Percentiles rank a stretch among this genome's conserved stretches.
phyloP scores from a whole-genome alignment of 345 rosid species.

The Lepidium didymum region DNA sequence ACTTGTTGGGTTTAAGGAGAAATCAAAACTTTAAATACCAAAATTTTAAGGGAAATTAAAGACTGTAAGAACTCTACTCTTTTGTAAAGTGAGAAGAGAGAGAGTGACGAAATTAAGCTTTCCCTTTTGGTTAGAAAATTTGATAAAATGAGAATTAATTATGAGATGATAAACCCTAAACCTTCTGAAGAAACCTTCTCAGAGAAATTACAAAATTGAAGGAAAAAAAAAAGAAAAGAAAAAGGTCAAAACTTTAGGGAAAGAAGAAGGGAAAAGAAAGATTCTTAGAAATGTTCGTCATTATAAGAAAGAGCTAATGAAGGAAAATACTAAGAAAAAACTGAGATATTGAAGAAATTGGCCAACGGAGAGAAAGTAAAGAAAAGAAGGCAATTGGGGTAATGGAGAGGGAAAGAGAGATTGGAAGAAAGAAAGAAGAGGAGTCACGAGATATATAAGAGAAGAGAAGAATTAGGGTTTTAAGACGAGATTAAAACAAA shows the following conservation, averaged over 20 bases:
- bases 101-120: slow-evolving; percentile 12
- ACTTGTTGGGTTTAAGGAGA: neutral
- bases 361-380: slow-evolving; percentile 26
- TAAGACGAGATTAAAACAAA: neutral
- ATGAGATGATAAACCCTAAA: slow-evolving; percentile 36
- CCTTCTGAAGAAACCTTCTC: slow-evolving; percentile 20
- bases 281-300: slow-evolving; percentile 12
- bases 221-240: slow-evolving; percentile 20
- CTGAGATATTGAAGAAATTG: slow-evolving; percentile 1
- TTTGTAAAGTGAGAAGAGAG: neutral
- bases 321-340: neutral
- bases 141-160: neutral
- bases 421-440: slow-evolving; percentile 14
- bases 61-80: neutral
- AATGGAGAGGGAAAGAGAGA: slow-evolving; percentile 3
- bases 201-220: neutral
- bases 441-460: slow-evolving; percentile 33
- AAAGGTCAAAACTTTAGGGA: slow-evolving; percentile 33
- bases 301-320: slow-evolving; percentile 5
- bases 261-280: slow-evolving; percentile 18
- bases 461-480: slow-evolving; percentile 17
- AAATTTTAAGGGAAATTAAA: neutral
- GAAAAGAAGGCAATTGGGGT: slow-evolving; percentile 9
- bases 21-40: neutral
- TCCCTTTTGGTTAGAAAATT: neutral